phyloP scores from a whole-genome alignment of 176 grass and related monocot species.

The Oryza meyeriana region DNA sequence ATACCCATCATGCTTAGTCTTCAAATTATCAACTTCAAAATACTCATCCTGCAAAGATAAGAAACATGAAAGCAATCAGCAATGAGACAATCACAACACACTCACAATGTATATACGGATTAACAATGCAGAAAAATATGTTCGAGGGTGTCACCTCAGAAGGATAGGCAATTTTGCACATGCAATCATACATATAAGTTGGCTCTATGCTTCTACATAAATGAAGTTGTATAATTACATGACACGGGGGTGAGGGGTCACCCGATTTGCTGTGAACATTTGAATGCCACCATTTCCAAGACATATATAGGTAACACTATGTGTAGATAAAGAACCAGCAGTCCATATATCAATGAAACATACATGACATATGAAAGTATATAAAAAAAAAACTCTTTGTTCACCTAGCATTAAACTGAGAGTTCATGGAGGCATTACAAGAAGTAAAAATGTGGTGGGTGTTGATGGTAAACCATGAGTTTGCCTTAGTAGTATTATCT shows the following conservation, averaged over 20 bases:
- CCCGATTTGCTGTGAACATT: constrained; percentile 10
- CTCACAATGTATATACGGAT: not conserved
- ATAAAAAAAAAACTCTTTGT: not conserved
- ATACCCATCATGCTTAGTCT: constrained; percentile 93
- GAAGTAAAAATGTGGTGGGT: constrained; percentile 2
- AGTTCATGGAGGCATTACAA: constrained; percentile 13
- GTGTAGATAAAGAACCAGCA: not conserved
- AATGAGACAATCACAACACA: not conserved
- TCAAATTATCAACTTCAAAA: constrained; percentile 99
- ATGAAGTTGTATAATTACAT: not conserved
- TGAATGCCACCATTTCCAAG: not conserved
- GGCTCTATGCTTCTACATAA: not conserved
- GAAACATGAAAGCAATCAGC: constrained; percentile 34
- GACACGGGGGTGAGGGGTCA: not conserved
- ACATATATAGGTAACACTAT: not conserved
- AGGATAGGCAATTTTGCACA: not conserved
- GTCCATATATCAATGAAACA: not conserved
- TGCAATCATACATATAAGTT: not conserved
- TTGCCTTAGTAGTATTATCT: constrained; percentile 8
- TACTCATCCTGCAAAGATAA: constrained; percentile 87
- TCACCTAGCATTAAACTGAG: not conserved
- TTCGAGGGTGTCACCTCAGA: not conserved
- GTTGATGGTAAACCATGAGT: not conserved
- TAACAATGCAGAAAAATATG: not conserved
- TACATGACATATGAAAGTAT: constrained; percentile 12